Conservation (phyloP, 2,329 filamentous ascomycete genomes). For the Neopestalotiopsis sp. region DNA sequence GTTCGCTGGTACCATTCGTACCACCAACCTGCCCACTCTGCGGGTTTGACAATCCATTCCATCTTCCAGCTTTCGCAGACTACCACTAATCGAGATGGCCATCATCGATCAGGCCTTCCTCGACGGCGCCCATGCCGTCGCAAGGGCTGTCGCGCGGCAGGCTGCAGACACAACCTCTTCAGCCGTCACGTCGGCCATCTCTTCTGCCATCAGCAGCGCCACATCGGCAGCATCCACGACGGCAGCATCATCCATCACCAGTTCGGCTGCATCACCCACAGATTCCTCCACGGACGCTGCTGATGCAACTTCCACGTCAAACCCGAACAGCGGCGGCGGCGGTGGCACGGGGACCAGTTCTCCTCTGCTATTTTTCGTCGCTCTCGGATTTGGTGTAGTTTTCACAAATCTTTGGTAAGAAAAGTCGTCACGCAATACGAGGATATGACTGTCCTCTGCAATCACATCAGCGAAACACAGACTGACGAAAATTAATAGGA, state of each 20-base stretch:
- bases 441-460: constrained; percentile 4
- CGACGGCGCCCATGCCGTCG: constrained; percentile 43
- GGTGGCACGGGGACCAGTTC: constrained; percentile 66
- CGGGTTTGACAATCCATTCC: not conserved
- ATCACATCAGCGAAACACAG: constrained; percentile 21
- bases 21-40: constrained; percentile 3
- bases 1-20: constrained; percentile 14
- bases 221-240: constrained; percentile 13
- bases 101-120: constrained; percentile 43
- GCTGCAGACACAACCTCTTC: constrained; percentile 26
- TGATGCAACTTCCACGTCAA: constrained; percentile 26
- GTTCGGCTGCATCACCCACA: constrained; percentile 15
- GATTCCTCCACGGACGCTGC: constrained; percentile 19
- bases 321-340: constrained; percentile 29
- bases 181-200: constrained; percentile 17
- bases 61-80: constrained; percentile 9
- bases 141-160: constrained; percentile 39
- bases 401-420: constrained; percentile 97
- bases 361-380: constrained; percentile 89
- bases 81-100: constrained; percentile 37
- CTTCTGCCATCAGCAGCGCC: constrained; percentile 16
- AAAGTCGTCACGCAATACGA: not conserved
- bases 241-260: constrained; percentile 7
- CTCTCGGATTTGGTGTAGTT: constrained; percentile 94
- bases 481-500: constrained; percentile 65